A percentile compares a stretch with the other conserved stretches of the same genome.
Conservation (phyloP, 495 filamentous ascomycete genomes). For the Amphirosellinia nigrospora region DNA sequence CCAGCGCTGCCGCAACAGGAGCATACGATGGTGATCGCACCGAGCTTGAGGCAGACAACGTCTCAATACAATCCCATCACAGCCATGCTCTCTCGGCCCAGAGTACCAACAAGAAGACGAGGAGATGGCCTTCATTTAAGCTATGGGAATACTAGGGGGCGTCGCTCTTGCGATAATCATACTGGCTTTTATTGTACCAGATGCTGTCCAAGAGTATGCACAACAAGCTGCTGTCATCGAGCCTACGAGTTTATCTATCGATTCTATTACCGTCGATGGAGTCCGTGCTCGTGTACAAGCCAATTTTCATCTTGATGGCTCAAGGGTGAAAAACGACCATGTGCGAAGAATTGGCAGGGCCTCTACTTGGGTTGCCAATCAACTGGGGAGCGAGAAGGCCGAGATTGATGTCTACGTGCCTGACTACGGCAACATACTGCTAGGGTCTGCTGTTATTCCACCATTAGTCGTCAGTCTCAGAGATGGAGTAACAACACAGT, state of each 20-base stretch:
- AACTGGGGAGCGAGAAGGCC: slow-evolving; percentile 72
- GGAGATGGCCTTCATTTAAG: slow-evolving; percentile 54
- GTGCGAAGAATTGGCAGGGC: slow-evolving; percentile 76
- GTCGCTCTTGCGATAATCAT: slow-evolving; percentile 54
- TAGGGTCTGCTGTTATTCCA: slow-evolving; percentile 79
- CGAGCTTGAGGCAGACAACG: slow-evolving; percentile 41
- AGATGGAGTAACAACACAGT: slow-evolving; percentile 73
- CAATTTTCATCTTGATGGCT: slow-evolving; percentile 77
- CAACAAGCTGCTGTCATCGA: slow-evolving; percentile 81
- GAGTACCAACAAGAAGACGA: slow-evolving; percentile 35
- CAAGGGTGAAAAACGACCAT: slow-evolving; percentile 68
- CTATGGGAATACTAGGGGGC: slow-evolving; percentile 48
- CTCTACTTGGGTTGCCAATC: slow-evolving; percentile 79
- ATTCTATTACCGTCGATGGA: slow-evolving; percentile 78
- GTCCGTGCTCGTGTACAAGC: slow-evolving; percentile 79
- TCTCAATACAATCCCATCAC: slow-evolving; percentile 38
- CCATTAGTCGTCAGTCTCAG: slow-evolving; percentile 73
- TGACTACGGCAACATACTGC: slow-evolving; percentile 76
- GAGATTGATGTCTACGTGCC: slow-evolving; percentile 80
- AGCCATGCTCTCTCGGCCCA: slow-evolving; percentile 30
- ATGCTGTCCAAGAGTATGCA: slow-evolving; percentile 81
- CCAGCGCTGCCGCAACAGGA: slow-evolving; percentile 43
- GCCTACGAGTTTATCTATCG: slow-evolving; percentile 79
- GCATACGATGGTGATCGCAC: slow-evolving; percentile 56
- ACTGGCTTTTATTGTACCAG: slow-evolving; percentile 79